These are phyloP conservation scores for Epichloe hybrida DNA, from an alignment of 2,329 filamentous ascomycete genomes.

Conservation along the genomic window DNA sequence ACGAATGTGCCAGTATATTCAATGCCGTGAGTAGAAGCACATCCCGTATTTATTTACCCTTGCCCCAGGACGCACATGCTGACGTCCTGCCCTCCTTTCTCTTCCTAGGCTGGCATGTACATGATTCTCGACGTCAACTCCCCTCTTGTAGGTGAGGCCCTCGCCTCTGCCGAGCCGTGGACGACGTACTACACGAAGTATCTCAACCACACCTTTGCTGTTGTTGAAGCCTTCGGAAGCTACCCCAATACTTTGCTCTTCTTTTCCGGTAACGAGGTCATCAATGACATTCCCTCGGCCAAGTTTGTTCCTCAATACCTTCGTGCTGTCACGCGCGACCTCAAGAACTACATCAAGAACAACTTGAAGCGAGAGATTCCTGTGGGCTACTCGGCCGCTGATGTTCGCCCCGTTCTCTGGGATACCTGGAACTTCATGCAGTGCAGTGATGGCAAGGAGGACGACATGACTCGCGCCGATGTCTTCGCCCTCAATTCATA, in stretches of 20 bases:
- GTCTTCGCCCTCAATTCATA: conserved; percentile 65
- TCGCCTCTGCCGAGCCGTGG: conserved; percentile 42
- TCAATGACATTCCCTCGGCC: conserved; percentile 50
- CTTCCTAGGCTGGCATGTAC: conserved; percentile 45
- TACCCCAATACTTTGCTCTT: conserved; percentile 58
- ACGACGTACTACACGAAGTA: conserved; percentile 46
- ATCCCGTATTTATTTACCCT: background rate
- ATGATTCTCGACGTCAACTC: conserved; percentile 59
- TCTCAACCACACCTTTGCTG: conserved; percentile 52
- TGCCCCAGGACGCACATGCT: background rate
- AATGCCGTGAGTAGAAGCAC: conserved; percentile 32
- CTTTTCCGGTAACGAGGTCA: conserved; percentile 71
- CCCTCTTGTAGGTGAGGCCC: conserved; percentile 40
- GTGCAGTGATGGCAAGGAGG: conserved; percentile 43
- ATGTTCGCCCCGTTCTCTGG: conserved; percentile 58
- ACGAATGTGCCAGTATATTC: conserved; percentile 54
- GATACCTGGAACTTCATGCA: conserved; percentile 68
- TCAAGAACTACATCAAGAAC: conserved; percentile 69
- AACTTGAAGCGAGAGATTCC: conserved; percentile 55
- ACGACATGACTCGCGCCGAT: conserved; percentile 52
- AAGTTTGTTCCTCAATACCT: conserved; percentile 54
- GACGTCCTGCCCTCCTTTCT: background rate
- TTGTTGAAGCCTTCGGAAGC: conserved; percentile 53
- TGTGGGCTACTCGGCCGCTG: conserved; percentile 69
- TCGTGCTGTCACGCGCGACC: conserved; percentile 61